Evolutionary conservation across 2,329 filamentous ascomycete genomes (phyloP).

Genomic region (Penicillium sp.): DNA sequence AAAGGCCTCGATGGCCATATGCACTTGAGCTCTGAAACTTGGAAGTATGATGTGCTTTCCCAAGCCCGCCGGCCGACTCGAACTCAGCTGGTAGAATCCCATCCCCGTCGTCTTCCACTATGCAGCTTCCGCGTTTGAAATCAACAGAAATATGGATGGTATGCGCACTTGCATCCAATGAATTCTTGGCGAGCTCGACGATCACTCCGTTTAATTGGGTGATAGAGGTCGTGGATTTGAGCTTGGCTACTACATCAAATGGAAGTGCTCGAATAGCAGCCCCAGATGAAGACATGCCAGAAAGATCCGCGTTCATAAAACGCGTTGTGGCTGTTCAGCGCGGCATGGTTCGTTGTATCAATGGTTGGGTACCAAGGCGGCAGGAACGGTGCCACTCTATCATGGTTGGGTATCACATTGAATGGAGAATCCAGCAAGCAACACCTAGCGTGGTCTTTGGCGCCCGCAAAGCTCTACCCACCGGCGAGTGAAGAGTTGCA

Average conservation of each 20-base stretch:
- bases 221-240: conserved; percentile 81
- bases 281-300: conserved; percentile 26
- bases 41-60: conserved; percentile 74
- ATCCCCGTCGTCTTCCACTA: conserved; percentile 77
- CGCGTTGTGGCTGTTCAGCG: conserved; percentile 6
- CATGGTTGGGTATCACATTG: conserved; percentile 1
- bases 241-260: conserved; percentile 67
- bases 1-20: conserved; percentile 70
- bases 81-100: conserved; percentile 78
- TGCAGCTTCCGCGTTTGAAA: conserved; percentile 70
- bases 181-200: conserved; percentile 73
- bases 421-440: background rate
- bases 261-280: conserved; percentile 65
- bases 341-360: conserved; percentile 9
- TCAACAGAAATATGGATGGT: conserved; percentile 70
- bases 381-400: conserved; percentile 8
- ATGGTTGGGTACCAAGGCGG: conserved; percentile 1
- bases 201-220: conserved; percentile 70
- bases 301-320: background rate
- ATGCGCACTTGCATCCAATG: conserved; percentile 72
- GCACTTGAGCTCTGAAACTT: conserved; percentile 55
- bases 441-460: background rate
- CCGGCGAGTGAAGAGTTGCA: background rate
- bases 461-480: no score
- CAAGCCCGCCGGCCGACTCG: conserved; percentile 64